Evolutionary conservation across 1,284 basidiomycete genomes (phyloP).

Genomic region (Ustilago trichophora): DNA sequence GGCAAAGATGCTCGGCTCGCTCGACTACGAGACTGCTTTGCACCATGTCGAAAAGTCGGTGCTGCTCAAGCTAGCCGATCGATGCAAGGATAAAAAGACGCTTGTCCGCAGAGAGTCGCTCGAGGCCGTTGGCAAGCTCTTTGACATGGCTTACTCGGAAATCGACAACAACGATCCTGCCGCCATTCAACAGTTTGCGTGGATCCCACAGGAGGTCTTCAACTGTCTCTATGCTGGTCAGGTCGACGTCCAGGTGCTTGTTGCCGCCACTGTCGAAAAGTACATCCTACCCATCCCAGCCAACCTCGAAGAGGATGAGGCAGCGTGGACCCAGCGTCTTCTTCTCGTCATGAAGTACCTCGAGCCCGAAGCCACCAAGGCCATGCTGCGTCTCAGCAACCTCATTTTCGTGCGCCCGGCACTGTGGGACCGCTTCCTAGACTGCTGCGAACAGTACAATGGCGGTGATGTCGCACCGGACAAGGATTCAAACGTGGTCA

Average conservation of each 20-base stretch:
- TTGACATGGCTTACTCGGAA: constrained; percentile 83
- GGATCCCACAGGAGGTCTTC: constrained; percentile 87
- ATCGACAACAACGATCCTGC: constrained; percentile 85
- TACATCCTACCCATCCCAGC: constrained; percentile 83
- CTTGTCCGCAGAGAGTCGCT: constrained; percentile 84
- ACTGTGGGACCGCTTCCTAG: constrained; percentile 45
- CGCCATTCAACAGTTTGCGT: constrained; percentile 83
- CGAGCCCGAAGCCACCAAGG: constrained; percentile 70
- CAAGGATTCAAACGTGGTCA: constrained; percentile 70
- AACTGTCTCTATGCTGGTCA: constrained; percentile 63
- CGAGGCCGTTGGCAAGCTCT: constrained; percentile 80
- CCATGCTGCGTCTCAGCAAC: constrained; percentile 73
- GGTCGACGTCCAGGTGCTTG: constrained; percentile 71
- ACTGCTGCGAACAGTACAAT: constrained; percentile 58
- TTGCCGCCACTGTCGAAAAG: constrained; percentile 72
- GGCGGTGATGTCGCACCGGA: constrained; percentile 81
- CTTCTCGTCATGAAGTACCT: constrained; percentile 78
- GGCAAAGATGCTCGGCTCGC: constrained; percentile 80
- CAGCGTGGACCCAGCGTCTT: constrained; percentile 84
- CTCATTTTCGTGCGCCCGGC: constrained; percentile 45
- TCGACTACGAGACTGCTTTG: constrained; percentile 89
- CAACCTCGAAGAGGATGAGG: constrained; percentile 76
- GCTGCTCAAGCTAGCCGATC: constrained; percentile 75
- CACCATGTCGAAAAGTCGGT: constrained; percentile 79
- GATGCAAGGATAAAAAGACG: constrained; percentile 86